Base-by-base conservation (phyloP, 1,284 basidiomycete genomes). In the Omphalotus olearius region DNA sequence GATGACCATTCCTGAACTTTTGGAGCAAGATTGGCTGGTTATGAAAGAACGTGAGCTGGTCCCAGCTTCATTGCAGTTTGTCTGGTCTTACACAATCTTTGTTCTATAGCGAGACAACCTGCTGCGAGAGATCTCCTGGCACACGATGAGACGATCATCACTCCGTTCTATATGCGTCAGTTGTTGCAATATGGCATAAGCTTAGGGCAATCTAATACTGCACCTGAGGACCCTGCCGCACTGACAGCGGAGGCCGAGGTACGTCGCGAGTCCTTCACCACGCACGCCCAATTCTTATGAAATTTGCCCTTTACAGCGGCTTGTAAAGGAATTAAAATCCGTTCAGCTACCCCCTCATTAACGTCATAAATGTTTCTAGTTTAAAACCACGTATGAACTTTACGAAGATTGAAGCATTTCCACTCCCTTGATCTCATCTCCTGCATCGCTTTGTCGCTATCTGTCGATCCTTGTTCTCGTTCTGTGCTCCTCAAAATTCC, bases 1-100 rank as follows among this genome's bases (percentile, higher is more conserved):
- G 40, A 82, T 83, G 53, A 84, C 85, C n/a, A 94, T 96, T 59
- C 90, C 91, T 1, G 81, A 85, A 58, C 66, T 89, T 57, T 59
- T 88, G 60, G 74, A 79, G 47, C 77, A 86, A 56, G 78, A 78
- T 45, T 89, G 87, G 87, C 61, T 88, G 44, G 69, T 75, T 2
- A 76, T 81, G 75, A 73, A 73, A 58, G 79, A 83, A 28, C 39
- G 51, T 52, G 17, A 44, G 51, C 17, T 2, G 13, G n/a, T 25
- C 35, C 36, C 13, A 13, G 2, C 5, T 26, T 26, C 2, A 16
- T 37, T 28, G 6, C 30, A 14, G 11, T 25, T 28, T 38, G 50
- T 46, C 36, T 20, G 23, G 10, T 59, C 59, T 63, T 63, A 46
- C 23, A 53, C 68, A 62, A n/a, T 48, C 49, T 10, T 44, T 18